Evolutionary conservation across 352 stramenopile genomes (phyloP).

Genomic region (Globisporangium parvum): DNA sequence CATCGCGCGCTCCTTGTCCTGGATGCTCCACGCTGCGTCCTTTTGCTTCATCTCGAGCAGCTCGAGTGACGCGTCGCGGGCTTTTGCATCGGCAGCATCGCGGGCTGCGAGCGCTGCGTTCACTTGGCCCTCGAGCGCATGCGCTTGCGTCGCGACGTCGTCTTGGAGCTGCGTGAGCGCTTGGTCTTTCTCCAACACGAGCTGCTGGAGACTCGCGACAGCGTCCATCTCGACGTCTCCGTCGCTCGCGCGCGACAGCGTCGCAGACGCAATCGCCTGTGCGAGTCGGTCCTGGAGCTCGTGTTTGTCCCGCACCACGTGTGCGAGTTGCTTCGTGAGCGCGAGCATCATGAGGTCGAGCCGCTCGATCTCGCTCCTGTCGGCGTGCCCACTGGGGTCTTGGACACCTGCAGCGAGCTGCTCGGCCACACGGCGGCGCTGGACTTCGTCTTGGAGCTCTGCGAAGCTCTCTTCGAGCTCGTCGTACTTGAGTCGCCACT

Average conservation of each 20-base stretch:
- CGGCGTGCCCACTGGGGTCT: not conserved
- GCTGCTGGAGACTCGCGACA: not conserved
- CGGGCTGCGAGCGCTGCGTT: slow-evolving; percentile 26
- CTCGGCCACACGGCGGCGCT: slow-evolving; percentile 15
- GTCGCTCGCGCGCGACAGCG: not conserved
- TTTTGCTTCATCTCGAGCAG: slow-evolving; percentile 58
- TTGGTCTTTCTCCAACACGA: slow-evolving; percentile 4
- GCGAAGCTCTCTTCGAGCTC: slow-evolving; percentile 58
- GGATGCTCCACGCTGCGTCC: slow-evolving; percentile 48
- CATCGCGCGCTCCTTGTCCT: slow-evolving; percentile 31
- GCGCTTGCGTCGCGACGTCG: slow-evolving; percentile 35
- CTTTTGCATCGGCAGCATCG: slow-evolving; percentile 38
- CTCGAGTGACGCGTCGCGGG: slow-evolving; percentile 33
- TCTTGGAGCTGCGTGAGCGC: slow-evolving; percentile 32
- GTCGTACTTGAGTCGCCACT: slow-evolving; percentile 83
- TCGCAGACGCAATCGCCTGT: slow-evolving; percentile 13
- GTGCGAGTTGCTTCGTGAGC: slow-evolving; percentile 58
- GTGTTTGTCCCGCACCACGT: slow-evolving; percentile 72
- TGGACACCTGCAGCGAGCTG: slow-evolving; percentile 4
- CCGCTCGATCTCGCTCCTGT: slow-evolving; percentile 36
- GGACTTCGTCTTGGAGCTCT: slow-evolving; percentile 44
- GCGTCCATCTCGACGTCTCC: not conserved
- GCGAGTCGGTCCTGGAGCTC: slow-evolving; percentile 45
- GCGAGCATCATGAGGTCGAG: slow-evolving; percentile 64
- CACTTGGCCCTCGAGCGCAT: slow-evolving; percentile 39